These are phyloP conservation scores for Sporobolomyces roseus DNA, from an alignment of 768 basidiomycete species.

Conservation along the genomic window DNA sequence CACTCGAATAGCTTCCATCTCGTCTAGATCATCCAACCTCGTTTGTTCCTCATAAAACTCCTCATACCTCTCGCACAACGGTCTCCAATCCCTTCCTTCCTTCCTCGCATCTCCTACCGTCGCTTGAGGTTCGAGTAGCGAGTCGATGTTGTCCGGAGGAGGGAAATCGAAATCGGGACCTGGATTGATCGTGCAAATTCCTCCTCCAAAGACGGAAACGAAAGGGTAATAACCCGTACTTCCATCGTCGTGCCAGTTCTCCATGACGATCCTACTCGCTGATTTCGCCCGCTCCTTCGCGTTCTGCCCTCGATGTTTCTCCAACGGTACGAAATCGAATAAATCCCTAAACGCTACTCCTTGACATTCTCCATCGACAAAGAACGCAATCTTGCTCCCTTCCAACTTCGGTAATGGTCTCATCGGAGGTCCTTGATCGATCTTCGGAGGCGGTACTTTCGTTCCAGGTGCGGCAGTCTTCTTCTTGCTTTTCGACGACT, in stretches of 20 bases:
- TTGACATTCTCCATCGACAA: slow-evolving; percentile 81
- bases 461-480: slow-evolving; percentile 48
- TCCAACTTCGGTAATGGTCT: slow-evolving; percentile 67
- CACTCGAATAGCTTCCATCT: slow-evolving; percentile 50
- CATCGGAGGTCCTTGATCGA: slow-evolving; percentile 48
- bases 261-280: slow-evolving; percentile 54
- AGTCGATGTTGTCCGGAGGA: slow-evolving; percentile 72
- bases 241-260: slow-evolving; percentile 89
- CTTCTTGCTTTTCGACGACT: slow-evolving; percentile 59
- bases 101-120: slow-evolving; percentile 11
- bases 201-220: slow-evolving; percentile 87
- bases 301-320: slow-evolving; percentile 55
- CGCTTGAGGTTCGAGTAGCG: slow-evolving; percentile 50
- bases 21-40: slow-evolving; percentile 70
- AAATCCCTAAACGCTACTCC: slow-evolving; percentile 79
- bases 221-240: slow-evolving; percentile 93
- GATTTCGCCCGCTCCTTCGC: slow-evolving; percentile 65
- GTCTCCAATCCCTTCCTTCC: slow-evolving; percentile 59
- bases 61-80: slow-evolving; percentile 74
- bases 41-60: slow-evolving; percentile 83
- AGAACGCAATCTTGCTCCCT: slow-evolving; percentile 77
- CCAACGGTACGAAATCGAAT: slow-evolving; percentile 82
- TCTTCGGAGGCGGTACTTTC: slow-evolving; percentile 30
- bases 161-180: slow-evolving; percentile 80
- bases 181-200: slow-evolving; percentile 75